Evolutionary conservation across 1,284 basidiomycete genomes (phyloP), one percentile per base, ranked within the genome.

Genomic region (Calocybe gambosa): DNA sequence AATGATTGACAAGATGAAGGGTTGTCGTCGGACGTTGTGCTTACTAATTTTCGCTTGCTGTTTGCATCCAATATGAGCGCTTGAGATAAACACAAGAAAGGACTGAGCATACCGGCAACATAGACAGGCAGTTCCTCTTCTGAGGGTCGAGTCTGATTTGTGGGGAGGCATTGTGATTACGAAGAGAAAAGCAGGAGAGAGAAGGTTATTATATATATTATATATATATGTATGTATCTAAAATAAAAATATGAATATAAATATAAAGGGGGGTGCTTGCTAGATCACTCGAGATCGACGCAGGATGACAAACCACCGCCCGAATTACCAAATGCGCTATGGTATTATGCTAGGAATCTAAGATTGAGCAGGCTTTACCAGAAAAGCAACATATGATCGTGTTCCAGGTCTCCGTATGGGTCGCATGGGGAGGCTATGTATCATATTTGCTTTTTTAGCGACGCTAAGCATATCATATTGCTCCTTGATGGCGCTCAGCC

Each of bases 21-120:
- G 35, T 29, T 40, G 33, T 41, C 37, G 15, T 20, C 25, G n/a
- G 31, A 6, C 15, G 29, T 16, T 21, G 16, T 19, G 12, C 75
- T 57, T 54, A 80, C 79, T 62, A 82, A 67, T 59, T 82, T 82
- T 42, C 78, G 67, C 59, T 78, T 75, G 51, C 79, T 78, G 29
- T 42, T 15, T 21, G 20, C 38, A 23, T 43, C 35, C 19, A 46
- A 29, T 18, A n/a, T n/a, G n/a, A n/a, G n/a, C n/a, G n/a, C n/a
- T n/a, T n/a, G n/a, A n/a, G n/a, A n/a, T n/a, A n/a, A n/a, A n/a
- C n/a, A n/a, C n/a, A n/a, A n/a, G n/a, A n/a, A n/a, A n/a, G n/a
- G n/a, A n/a, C n/a, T n/a, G n/a, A n/a, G n/a, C 73, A 54, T 52
- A 76, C 73, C 74, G 63, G 59, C 78, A 80, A 51, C 71, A 74